Evolutionary conservation across 148 eudicot species (phyloP).

Genomic region (Cornus suecica): DNA sequence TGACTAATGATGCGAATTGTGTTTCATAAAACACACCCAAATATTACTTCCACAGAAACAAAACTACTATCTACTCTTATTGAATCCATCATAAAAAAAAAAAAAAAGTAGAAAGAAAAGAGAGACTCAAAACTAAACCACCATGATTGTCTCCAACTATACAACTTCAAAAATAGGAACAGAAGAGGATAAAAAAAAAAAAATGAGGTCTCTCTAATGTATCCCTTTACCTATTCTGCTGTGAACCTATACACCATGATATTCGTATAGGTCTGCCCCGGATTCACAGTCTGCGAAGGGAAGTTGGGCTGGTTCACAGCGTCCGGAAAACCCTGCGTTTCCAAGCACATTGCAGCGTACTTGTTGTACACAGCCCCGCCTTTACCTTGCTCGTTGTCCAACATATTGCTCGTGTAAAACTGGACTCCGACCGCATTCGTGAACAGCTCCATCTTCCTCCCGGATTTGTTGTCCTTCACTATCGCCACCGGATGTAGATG

Average conservation of each 20-base stretch:
- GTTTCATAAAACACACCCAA: no score
- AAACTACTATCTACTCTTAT: no score
- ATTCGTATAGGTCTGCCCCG: constrained; percentile 49
- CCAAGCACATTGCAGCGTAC: constrained; percentile 54
- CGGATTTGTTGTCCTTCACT: constrained; percentile 41
- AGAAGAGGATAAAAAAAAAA: neutral
- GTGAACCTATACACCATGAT: constrained; percentile 68
- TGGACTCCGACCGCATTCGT: constrained; percentile 55
- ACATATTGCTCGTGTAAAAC: constrained; percentile 56
- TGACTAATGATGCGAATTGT: no score
- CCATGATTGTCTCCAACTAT: no score
- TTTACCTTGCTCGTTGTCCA: constrained; percentile 46
- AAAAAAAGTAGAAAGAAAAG: no score
- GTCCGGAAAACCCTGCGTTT: constrained; percentile 87
- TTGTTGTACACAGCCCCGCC: constrained; percentile 37
- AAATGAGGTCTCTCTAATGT: neutral
- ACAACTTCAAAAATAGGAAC: neutral
- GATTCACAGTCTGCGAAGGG: constrained; percentile 71
- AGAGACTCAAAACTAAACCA: no score
- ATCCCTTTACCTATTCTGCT: constrained; percentile 7
- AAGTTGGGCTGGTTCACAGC: constrained; percentile 64
- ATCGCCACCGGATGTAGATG: constrained; percentile 40
- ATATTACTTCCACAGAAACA: no score
- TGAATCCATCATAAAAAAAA: no score
- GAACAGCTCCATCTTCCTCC: constrained; percentile 67